Conservation (phyloP, 2,329 filamentous ascomycete genomes). For the Aspergillus sp. region DNA sequence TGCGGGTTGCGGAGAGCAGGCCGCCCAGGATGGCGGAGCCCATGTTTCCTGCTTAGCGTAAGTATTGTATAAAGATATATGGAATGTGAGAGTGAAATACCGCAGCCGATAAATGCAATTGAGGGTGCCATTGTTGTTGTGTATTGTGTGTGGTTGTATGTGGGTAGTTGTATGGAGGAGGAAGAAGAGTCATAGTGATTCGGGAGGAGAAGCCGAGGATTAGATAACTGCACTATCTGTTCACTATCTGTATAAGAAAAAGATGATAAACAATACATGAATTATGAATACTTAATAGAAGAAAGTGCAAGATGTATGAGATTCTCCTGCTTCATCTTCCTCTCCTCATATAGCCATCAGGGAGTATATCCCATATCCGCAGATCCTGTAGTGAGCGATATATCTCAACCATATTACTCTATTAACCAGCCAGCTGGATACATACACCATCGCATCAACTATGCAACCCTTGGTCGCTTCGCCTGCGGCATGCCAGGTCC, state of each 20-base stretch:
- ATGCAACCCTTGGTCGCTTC: constrained; percentile 36
- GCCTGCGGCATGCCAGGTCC: constrained; percentile 28
- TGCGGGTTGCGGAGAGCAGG: constrained; percentile 25
- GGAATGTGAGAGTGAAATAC: constrained; percentile 1
- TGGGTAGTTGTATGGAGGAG: not conserved
- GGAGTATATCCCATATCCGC: no score
- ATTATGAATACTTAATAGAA: no score
- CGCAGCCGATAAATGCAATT: constrained; percentile 18
- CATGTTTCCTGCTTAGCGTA: constrained; percentile 29
- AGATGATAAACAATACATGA: no score
- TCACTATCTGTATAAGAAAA: no score
- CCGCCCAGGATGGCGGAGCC: constrained; percentile 37
- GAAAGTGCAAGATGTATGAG: no score
- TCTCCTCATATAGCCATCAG: no score
- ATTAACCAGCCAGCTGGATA: not conserved
- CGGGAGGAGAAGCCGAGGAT: not conserved
- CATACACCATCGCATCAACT: constrained; percentile 2
- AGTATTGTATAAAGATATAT: not conserved
- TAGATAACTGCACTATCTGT: no score
- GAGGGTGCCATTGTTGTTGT: constrained; percentile 5
- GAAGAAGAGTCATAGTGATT: not conserved
- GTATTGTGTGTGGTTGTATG: not conserved
- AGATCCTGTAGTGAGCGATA: no score
- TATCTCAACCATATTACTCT: no score
- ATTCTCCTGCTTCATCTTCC: no score